phyloP scores from a whole-genome alignment of 345 rosid species.

The Reutealis trisperma region DNA sequence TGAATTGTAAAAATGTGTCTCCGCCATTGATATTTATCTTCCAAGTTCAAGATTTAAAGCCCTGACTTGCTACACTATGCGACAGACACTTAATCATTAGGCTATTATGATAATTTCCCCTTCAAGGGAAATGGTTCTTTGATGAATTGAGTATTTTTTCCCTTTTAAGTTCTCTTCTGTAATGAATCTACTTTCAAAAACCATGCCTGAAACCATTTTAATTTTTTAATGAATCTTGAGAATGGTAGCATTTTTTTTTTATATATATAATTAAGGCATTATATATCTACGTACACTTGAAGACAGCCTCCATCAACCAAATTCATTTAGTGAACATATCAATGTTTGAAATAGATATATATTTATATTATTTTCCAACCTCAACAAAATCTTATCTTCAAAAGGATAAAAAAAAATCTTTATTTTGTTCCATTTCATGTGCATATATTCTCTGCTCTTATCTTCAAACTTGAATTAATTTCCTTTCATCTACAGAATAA shows the following conservation, averaged over 20 bases:
- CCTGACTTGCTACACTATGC: too few species aligned
- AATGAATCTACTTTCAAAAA: neutral
- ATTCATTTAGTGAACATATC: neutral
- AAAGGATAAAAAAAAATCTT: neutral
- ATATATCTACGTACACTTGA: neutral
- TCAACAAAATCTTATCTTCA: neutral
- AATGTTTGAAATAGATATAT: neutral
- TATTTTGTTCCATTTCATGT: neutral
- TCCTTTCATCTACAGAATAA: neutral
- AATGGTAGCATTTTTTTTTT: too few species aligned
- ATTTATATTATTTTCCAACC: neutral
- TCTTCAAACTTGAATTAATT: neutral
- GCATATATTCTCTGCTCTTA: neutral
- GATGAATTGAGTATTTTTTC: too few species aligned
- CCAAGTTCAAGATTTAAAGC: neutral
- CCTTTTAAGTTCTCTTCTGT: neutral
- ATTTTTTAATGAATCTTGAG: too few species aligned
- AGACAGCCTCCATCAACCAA: neutral
- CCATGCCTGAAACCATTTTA: neutral
- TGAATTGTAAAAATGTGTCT: neutral
- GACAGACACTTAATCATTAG: too few species aligned
- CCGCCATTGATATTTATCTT: neutral
- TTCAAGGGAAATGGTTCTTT: too few species aligned
- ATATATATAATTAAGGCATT: too few species aligned
- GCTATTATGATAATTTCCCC: too few species aligned